A percentile compares a stretch with the other conserved stretches of the same genome.
Evolutionary conservation across 2,329 filamentous ascomycete species (phyloP).

Genomic region (Paecilomyces niveus): DNA sequence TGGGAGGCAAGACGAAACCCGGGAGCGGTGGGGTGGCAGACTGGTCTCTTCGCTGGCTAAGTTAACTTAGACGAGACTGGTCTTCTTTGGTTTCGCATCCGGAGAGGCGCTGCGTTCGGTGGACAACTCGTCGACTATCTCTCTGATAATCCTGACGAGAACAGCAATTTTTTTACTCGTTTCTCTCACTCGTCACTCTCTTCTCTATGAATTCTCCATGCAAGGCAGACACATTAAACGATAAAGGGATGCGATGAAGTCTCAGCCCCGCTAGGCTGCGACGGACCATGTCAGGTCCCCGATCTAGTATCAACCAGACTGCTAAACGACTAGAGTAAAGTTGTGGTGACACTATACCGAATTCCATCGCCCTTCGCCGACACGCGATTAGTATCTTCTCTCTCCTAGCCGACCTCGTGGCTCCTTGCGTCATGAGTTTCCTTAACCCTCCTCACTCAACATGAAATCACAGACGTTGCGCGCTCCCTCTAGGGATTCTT

Average conservation of each 20-base stretch:
- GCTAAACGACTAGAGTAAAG: not conserved
- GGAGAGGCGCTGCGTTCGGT: not conserved
- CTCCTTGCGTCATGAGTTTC: not conserved
- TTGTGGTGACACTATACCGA: not conserved
- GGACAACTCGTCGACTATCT: not conserved
- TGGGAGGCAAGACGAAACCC: not conserved
- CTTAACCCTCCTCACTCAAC: not conserved
- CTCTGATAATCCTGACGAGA: not conserved
- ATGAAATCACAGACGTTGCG: not conserved
- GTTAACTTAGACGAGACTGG: not conserved
- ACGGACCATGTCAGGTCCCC: not conserved
- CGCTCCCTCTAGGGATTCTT: not conserved
- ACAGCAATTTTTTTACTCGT: not conserved
- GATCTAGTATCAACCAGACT: not conserved
- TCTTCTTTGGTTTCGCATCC: not conserved
- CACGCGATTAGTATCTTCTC: not conserved
- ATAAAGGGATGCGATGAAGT: not conserved
- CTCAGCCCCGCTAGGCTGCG: not conserved
- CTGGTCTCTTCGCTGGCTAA: not conserved
- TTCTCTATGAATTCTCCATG: not conserved
- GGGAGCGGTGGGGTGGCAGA: not conserved
- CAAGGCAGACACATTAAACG: not conserved
- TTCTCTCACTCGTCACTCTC: not conserved
- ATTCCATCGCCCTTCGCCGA: not conserved
- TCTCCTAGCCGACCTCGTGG: not conserved